phyloP scores from a whole-genome alignment of 2,329 filamentous ascomycete genomes.

The Microcera coccophila region DNA sequence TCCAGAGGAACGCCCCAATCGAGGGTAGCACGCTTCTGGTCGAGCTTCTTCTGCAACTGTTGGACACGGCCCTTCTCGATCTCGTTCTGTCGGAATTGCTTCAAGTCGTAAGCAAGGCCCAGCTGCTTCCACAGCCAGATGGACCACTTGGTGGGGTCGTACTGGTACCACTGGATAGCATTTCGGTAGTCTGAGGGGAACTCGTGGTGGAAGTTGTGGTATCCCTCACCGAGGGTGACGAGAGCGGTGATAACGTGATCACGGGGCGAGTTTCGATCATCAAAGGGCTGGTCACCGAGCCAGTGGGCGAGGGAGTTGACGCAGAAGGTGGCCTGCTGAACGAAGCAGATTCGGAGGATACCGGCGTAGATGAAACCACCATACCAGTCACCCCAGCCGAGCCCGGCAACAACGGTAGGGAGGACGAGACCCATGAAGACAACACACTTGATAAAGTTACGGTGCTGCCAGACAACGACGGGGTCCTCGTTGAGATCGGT shows the following conservation, averaged over 20 bases:
- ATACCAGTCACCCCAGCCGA: conserved; percentile 75
- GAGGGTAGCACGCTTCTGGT: conserved; percentile 75
- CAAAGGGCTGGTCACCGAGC: conserved; percentile 88
- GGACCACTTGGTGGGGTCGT: conserved; percentile 87
- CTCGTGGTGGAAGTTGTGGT: conserved; percentile 96
- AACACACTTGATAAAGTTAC: conserved; percentile 78
- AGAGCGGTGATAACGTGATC: conserved; percentile 84
- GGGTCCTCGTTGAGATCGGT: conserved; percentile 82
- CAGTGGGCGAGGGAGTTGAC: conserved; percentile 89
- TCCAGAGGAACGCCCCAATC: conserved; percentile 86
- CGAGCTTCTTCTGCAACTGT: conserved; percentile 88
- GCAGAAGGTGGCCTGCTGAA: conserved; percentile 90
- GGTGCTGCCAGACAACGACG: conserved; percentile 84
- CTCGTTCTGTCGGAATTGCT: conserved; percentile 87
- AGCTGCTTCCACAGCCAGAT: conserved; percentile 83
- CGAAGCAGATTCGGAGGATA: conserved; percentile 82
- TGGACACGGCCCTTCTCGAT: conserved; percentile 89
- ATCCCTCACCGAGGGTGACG: conserved; percentile 81
- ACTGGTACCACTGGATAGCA: conserved; percentile 85
- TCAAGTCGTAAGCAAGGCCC: conserved; percentile 79
- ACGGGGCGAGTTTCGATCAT: conserved; percentile 86
- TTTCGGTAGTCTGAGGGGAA: conserved; percentile 93
- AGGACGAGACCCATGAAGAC: conserved; percentile 72
- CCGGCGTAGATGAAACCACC: conserved; percentile 83
- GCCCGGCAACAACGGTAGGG: conserved; percentile 69